Conservation (phyloP, 2,329 filamentous ascomycete species). For the Calonectria pauciramosa region DNA sequence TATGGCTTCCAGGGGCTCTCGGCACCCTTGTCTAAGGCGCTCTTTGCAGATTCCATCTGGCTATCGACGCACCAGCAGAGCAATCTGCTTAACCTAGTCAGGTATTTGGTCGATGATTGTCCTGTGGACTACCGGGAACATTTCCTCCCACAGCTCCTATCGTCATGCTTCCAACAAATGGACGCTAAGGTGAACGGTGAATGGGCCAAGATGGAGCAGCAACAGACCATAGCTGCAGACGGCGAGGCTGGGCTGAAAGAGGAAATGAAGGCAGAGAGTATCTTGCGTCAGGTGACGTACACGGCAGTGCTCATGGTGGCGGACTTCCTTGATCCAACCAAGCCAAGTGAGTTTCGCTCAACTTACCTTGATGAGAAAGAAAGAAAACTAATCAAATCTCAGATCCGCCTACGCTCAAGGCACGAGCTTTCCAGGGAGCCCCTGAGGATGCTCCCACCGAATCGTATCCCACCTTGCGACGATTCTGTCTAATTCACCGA, state of each 20-base stretch:
- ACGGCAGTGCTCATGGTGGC: slow-evolving; percentile 93
- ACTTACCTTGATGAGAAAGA: background rate
- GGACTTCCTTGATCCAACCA: slow-evolving; percentile 84
- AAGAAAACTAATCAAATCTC: slow-evolving; percentile 29
- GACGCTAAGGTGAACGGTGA: slow-evolving; percentile 89
- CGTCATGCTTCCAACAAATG: slow-evolving; percentile 86
- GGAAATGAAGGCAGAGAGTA: slow-evolving; percentile 98
- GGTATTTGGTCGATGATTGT: slow-evolving; percentile 92
- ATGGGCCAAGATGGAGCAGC: slow-evolving; percentile 82
- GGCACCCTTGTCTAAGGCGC: slow-evolving; percentile 82
- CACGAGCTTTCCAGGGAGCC: slow-evolving; percentile 44
- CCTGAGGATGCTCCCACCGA: slow-evolving; percentile 47
- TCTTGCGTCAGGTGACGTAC: slow-evolving; percentile 91
- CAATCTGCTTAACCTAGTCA: slow-evolving; percentile 89
- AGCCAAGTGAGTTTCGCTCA: slow-evolving; percentile 66
- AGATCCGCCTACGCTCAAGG: slow-evolving; percentile 51
- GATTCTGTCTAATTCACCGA: slow-evolving; percentile 85
- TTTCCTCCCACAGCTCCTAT: slow-evolving; percentile 88
- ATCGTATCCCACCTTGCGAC: slow-evolving; percentile 74
- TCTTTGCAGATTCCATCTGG: slow-evolving; percentile 85
- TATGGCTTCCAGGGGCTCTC: slow-evolving; percentile 92
- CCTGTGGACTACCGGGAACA: slow-evolving; percentile 81
- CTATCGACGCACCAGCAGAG: slow-evolving; percentile 95
- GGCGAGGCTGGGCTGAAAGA: slow-evolving; percentile 85
- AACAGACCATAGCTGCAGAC: slow-evolving; percentile 73